Evolutionary conservation across 78 protist genomes (phyloP), one percentile per base, ranked within the genome.

Genomic region (Ministeria vibrans): DNA sequence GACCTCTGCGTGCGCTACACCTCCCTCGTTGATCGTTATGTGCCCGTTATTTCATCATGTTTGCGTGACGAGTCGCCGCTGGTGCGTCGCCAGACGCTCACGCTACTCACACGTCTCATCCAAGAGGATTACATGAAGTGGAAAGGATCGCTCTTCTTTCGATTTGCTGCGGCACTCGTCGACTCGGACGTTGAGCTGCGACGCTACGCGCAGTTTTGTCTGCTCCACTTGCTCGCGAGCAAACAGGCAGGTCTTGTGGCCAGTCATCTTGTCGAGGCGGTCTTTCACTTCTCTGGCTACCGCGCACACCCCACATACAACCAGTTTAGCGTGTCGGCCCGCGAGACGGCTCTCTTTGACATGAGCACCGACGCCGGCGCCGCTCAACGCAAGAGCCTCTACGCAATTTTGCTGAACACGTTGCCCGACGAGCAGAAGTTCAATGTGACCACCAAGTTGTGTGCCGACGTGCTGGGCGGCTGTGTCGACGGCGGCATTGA

Each of bases 41-140:
- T 90, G 13, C 86, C 88, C 38, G 77, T 36, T 30, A 77, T 90
- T 59, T 86, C 93, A 25, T 32, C 36, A 51, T 79, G 87, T 62
- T 61, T 89, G 30, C 59, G 87, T 5, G 92, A 88, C 55, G 70
- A 44, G 63, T 43, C 49, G 36, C 85, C 85, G 77, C 55, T 84
- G 62, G 92, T 88, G 25, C 77, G 93, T 36, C 72, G 85, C 38
- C 93, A 90, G 75, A 77, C 93, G 9, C 72, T 90, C 45, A 73
- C 82, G 41, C 46, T 78, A 7, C 83, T 90, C 59, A 83, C 91
- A 13, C 59, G 85, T 13, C 82, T 87, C 39, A 62, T 90, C 49
- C 89, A 87, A 49, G 91, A 90, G 62, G 91, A 85, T 63, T 90
- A 80, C 75, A 78, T 90, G 55, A 90, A 90, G 75, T 87, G 91